Evolutionary conservation across 805 yeast genomes (phyloP), one percentile per base, ranked within the genome.

Genomic region (Groenewaldozyma tartarivorans): DNA sequence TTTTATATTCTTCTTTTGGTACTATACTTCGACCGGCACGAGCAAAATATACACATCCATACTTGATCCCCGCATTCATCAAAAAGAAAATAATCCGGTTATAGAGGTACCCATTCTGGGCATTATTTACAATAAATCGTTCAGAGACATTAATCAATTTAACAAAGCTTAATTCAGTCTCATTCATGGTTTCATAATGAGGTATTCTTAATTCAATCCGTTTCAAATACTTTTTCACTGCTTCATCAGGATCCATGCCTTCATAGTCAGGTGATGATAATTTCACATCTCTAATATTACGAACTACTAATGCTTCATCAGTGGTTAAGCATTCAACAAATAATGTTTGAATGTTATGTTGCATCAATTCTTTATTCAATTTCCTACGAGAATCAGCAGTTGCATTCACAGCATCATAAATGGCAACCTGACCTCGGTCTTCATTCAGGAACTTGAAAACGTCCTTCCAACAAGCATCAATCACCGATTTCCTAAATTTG

Each of bases 341-440:
- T 40, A 92, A 60, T 20, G 81, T 81, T 58, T 82, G 88, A 43
- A 88, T 79, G 48, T 77, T 75, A 45, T 72, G 66, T 34, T 66
- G 63, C 5, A 66, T 63, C 51, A 90, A 77, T 43, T 62, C 61
- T 26, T 69, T 68, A 20, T 72, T 72, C 30, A 90, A 61, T 22
- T 71, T 72, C 5, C 68, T 52, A 50, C 99, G 71, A 49, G 80
- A 81, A 38, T 71, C 68, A 17, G 80, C 75, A 36, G 81, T 64
- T 4, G 92, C 95, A 58, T 92, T 92, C 38, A 92, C 82, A 0
- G 97, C 97, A 61, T 92, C 99, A 61, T 84, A 92, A 18, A 92
- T 84, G 4, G 95, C 98, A 24, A 92, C 85, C 63, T 92, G 98
- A 7, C 97, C 97, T 54, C 75, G 76, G 47, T 79, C 85, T 21